Evolutionary conservation across 306 rosid genomes (phyloP).

Genomic region (Erythrophleum fordii): DNA sequence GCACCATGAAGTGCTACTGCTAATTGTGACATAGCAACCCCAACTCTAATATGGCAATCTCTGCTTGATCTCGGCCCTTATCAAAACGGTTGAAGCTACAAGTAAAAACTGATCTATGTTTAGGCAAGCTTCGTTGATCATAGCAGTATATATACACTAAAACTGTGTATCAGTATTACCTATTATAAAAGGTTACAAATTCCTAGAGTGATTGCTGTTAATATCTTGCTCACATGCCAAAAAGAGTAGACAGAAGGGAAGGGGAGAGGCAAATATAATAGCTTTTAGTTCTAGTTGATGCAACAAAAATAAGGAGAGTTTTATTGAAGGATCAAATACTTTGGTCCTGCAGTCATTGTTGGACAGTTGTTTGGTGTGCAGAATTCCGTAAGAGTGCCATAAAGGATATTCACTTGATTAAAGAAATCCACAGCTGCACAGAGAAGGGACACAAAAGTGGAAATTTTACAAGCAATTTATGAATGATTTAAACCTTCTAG

Average conservation of each 20-base stretch:
- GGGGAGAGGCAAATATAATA: conserved; percentile 1
- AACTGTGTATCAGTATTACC: conserved; percentile 10
- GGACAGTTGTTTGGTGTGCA: conserved; percentile 82
- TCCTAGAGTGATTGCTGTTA: conserved; percentile 7
- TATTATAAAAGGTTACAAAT: conserved; percentile 18
- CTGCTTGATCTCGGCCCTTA: not conserved
- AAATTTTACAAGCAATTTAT: not conserved
- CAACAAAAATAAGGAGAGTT: conserved; percentile 20
- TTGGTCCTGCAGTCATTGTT: conserved; percentile 84
- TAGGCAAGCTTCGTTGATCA: conserved; percentile 10
- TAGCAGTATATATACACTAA: conserved; percentile 10
- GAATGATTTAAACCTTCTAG: conserved; percentile 6
- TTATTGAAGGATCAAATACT: conserved; percentile 57
- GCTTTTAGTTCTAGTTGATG: conserved; percentile 25
- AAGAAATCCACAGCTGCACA: conserved; percentile 85
- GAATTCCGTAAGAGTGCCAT: conserved; percentile 88
- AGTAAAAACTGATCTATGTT: conserved; percentile 5
- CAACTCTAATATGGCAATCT: not conserved
- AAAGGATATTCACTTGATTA: conserved; percentile 85
- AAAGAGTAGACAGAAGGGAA: not conserved
- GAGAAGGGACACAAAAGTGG: not conserved
- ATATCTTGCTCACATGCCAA: conserved; percentile 25
- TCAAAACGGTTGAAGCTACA: not conserved
- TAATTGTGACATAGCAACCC: not conserved
- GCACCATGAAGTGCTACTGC: not conserved